Evolutionary conservation across 495 filamentous ascomycete genomes (phyloP), one percentile per base, ranked within the genome.

Genomic region (Penicillium bialowiezense): DNA sequence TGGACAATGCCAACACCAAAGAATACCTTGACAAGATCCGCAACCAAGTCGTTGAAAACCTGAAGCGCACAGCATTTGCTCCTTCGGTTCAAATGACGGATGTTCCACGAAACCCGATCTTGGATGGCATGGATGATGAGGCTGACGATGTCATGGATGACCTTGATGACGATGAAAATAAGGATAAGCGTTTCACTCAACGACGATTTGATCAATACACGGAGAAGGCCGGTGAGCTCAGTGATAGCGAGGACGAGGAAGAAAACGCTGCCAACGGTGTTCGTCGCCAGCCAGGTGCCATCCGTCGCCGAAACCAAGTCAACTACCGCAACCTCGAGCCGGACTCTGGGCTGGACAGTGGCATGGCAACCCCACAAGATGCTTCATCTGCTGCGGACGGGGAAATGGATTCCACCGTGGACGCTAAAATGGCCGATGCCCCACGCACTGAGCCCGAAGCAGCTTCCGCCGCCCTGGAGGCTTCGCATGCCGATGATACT

Each of bases 11-110:
- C 14, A 99, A 99, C 63, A 91, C 88, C 24, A 78, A 74, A 50
- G 93, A 97, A 58, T 99, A 99, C 51, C 79, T 98, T 3, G 87
- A 95, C 55, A 97, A 96, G 73, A 99, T 99, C 68, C 92, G 90
- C 63, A 82, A 77, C 17, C 83, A 91, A 48, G 87, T 99, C 32
- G 86, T 96, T 39, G 91, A 96, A 48, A 99, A 99, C 59, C 80
- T 99, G 4, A 86, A 86, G 57, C 87, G 88, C 40, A 97, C 92
- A 0, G 83, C 86, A 2, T 87, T 90, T 57, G 90, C 87, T 0
- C 93, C 95, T 1, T 95, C 90, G 0, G 93, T 97, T 12, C 93
- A 97, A 64, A 90, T 96, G 83, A 86, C 87, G 7, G 91, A 96
- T 58, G 87, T 96, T n/a, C 93, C 95, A 2, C 87, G 89, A 8